These are phyloP conservation scores for Hypoxylon crocopeplum DNA, from an alignment of 495 filamentous ascomycete species.

Conservation along the genomic window DNA sequence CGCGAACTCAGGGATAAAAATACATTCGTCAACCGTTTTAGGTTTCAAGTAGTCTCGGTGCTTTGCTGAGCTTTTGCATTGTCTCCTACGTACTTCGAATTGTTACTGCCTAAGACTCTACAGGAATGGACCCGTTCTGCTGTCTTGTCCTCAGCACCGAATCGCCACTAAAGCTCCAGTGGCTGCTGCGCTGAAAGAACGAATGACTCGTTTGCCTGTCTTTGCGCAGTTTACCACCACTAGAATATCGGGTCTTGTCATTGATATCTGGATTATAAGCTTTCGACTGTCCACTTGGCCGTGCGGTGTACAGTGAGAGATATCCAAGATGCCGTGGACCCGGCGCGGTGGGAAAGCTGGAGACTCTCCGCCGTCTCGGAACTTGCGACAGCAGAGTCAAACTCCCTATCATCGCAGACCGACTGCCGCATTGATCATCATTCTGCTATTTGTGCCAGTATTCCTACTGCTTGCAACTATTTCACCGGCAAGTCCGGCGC, in stretches of 20 bases:
- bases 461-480: slow-evolving; percentile 1
- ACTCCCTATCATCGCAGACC: not conserved
- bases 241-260: too few species aligned
- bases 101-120: too few species aligned
- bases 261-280: too few species aligned
- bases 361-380: slow-evolving; percentile 4
- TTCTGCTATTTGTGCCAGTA: slow-evolving; percentile 3
- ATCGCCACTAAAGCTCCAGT: slow-evolving; percentile 1
- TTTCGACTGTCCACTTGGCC: too few species aligned
- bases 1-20: too few species aligned
- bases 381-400: not conserved
- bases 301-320: too few species aligned
- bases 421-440: not conserved
- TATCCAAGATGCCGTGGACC: slow-evolving; percentile 14
- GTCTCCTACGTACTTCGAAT: too few species aligned
- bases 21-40: too few species aligned
- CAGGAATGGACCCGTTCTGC: slow-evolving; percentile 21
- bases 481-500: not conserved
- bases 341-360: slow-evolving; percentile 12
- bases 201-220: slow-evolving; percentile 22
- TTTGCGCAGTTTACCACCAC: slow-evolving; percentile 3
- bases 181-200: slow-evolving; percentile 3
- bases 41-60: not conserved
- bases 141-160: slow-evolving; percentile 1
- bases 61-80: too few species aligned